Conservation (phyloP, 1,284 basidiomycete species). For the Heterobasidion parviporum region DNA sequence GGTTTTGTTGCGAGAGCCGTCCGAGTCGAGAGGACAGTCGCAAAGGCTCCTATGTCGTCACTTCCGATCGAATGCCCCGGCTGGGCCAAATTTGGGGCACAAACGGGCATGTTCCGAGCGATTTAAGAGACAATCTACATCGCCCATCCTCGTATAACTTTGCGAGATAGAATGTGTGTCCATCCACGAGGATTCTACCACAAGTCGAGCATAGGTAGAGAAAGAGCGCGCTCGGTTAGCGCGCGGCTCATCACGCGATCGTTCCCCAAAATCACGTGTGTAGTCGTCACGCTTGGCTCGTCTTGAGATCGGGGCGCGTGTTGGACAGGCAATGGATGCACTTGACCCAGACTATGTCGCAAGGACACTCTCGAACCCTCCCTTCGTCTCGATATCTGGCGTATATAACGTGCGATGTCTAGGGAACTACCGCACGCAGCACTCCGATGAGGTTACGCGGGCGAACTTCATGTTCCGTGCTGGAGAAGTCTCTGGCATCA, state of each 20-base stretch:
- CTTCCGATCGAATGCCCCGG: not conserved
- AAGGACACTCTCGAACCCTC: conserved; percentile 51
- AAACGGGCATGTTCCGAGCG: too few species aligned
- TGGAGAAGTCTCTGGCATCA: conserved; percentile 62
- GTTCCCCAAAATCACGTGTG: too few species aligned
- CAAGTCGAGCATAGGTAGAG: too few species aligned
- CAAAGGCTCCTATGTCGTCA: not conserved
- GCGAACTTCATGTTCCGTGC: conserved; percentile 53
- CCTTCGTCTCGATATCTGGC: conserved; percentile 59
- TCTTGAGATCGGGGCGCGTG: not conserved
- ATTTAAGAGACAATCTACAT: too few species aligned
- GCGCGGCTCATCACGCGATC: too few species aligned
- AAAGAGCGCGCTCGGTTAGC: too few species aligned
- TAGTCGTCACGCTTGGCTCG: too few species aligned
- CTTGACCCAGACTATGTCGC: conserved; percentile 58
- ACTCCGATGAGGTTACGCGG: conserved; percentile 42
- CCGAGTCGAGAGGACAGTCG: too few species aligned
- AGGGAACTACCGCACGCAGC: conserved; percentile 46
- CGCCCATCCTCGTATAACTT: too few species aligned
- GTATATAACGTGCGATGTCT: conserved; percentile 69
- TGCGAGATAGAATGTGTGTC: too few species aligned
- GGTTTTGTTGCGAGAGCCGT: not conserved
- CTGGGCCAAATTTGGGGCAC: too few species aligned
- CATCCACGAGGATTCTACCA: too few species aligned
- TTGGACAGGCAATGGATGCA: not conserved